phyloP scores from a whole-genome alignment of 306 rosid species.

The Inga oerstediana region DNA sequence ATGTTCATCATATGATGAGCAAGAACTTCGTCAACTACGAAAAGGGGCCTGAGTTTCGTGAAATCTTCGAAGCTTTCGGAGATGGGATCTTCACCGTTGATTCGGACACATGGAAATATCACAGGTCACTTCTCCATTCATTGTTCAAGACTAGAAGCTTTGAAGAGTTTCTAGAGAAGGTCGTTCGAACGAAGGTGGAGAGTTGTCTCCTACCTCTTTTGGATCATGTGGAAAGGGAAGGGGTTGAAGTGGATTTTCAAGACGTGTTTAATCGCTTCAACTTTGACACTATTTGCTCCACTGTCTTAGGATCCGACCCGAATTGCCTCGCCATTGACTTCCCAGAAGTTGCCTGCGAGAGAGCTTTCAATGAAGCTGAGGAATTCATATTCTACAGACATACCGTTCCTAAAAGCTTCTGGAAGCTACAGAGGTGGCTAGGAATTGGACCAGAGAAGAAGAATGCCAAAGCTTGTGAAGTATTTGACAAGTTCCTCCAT shows the following conservation, averaged over 20 bases:
- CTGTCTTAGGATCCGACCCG: not conserved
- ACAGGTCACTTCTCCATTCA: slow-evolving; percentile 8
- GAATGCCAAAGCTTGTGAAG: not conserved
- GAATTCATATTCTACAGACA: slow-evolving; percentile 6
- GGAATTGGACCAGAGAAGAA: slow-evolving; percentile 2
- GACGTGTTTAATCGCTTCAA: slow-evolving; percentile 6
- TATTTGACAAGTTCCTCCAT: not conserved
- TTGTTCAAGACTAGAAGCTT: not conserved
- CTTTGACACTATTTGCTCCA: not conserved
- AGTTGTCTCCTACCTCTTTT: not conserved
- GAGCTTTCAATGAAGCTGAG: slow-evolving; percentile 3
- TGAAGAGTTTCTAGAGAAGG: not conserved
- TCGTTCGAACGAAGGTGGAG: not conserved
- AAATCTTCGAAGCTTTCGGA: slow-evolving; percentile 28
- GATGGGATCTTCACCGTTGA: slow-evolving; percentile 30
- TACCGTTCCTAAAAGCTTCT: not conserved
- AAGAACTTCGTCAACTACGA: slow-evolving; percentile 31
- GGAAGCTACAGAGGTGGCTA: slow-evolving; percentile 10
- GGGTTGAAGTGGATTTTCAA: slow-evolving; percentile 1
- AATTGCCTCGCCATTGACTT: not conserved
- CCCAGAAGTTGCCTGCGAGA: not conserved
- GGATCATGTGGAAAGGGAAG: not conserved
- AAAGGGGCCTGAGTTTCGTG: slow-evolving; percentile 27
- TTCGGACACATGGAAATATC: slow-evolving; percentile 24
- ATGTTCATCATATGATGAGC: slow-evolving; percentile 35